These are phyloP conservation scores for Omphalea diandra DNA, from an alignment of 441 rosid species.

Conservation along the genomic window DNA sequence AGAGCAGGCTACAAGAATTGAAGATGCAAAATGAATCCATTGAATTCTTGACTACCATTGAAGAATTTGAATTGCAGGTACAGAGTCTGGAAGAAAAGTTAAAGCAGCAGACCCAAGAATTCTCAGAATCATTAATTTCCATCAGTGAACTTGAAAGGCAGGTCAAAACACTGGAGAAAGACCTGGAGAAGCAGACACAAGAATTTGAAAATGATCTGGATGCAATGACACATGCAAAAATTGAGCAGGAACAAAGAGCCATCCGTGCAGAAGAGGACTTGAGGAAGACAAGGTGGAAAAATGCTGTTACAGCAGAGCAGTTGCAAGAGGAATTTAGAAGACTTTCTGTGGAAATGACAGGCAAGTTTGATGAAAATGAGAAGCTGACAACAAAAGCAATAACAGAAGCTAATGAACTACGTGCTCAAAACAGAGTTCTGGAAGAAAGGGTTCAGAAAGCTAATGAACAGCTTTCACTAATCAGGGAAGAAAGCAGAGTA, in stretches of 20 bases:
- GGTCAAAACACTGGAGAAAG: conserved; percentile 59
- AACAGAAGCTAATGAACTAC: conserved; percentile 59
- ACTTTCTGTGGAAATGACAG: conserved; percentile 73
- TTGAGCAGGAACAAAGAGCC: conserved; percentile 84
- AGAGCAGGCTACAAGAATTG: conserved; percentile 53
- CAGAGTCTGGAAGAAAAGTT: conserved; percentile 61
- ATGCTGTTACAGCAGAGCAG: conserved; percentile 62
- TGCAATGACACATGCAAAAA: conserved; percentile 53
- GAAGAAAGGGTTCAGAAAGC: conserved; percentile 57
- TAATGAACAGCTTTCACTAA: conserved; percentile 45
- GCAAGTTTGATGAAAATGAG: conserved; percentile 65
- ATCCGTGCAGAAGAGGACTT: conserved; percentile 73
- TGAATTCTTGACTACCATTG: conserved; percentile 38
- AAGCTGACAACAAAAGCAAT: conserved; percentile 55
- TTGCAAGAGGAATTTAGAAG: conserved; percentile 73
- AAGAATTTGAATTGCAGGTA: conserved; percentile 51
- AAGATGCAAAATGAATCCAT: conserved; percentile 36
- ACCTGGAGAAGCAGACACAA: conserved; percentile 59
- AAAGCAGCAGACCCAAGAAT: conserved; percentile 55
- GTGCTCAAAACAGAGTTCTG: conserved; percentile 46
- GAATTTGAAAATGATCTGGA: conserved; percentile 56
- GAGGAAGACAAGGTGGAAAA: conserved; percentile 65
- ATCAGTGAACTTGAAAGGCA: conserved; percentile 58
- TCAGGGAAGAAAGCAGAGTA: conserved; percentile 38
- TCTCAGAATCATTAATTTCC: conserved; percentile 45